Evolutionary conservation across 495 filamentous ascomycete species (phyloP).

Genomic region (Tuber umbilicatum): DNA sequence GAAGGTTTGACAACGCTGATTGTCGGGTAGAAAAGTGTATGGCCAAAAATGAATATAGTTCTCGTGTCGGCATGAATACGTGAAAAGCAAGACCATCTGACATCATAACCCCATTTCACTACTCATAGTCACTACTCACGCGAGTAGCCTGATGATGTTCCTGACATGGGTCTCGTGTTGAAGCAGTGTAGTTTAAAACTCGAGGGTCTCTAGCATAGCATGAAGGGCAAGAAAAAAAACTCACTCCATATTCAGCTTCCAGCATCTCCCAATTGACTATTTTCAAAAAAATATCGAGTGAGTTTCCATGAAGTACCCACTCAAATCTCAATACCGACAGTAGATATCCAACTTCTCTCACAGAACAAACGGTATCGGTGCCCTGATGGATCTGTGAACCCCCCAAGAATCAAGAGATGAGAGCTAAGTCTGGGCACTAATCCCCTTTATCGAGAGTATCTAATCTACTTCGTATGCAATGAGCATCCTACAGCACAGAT

Average conservation of each 20-base stretch:
- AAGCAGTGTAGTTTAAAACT: conserved; percentile 6
- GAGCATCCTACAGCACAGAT: not conserved
- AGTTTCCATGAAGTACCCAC: conserved; percentile 1
- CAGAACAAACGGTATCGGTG: not conserved
- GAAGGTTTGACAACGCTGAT: not conserved
- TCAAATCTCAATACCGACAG: not conserved
- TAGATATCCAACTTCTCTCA: conserved; percentile 1
- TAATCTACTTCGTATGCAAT: conserved; percentile 1
- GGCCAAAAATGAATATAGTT: not conserved
- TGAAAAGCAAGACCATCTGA: not conserved
- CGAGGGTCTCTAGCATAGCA: conserved; percentile 1
- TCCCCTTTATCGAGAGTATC: conserved; percentile 2
- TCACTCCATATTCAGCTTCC: not conserved
- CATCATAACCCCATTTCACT: not conserved
- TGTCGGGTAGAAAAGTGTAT: not conserved
- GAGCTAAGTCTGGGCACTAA: not conserved
- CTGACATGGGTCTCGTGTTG: conserved; percentile 1
- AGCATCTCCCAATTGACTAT: not conserved
- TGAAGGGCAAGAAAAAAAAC: not conserved
- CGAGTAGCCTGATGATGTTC: conserved; percentile 1
- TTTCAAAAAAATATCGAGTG: not conserved
- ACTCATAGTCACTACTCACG: not conserved
- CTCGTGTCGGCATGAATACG: not conserved
- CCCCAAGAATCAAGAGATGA: not conserved
- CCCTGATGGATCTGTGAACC: not conserved